Conservation (phyloP, 495 filamentous ascomycete genomes). For the Aspergillus indologenus region DNA sequence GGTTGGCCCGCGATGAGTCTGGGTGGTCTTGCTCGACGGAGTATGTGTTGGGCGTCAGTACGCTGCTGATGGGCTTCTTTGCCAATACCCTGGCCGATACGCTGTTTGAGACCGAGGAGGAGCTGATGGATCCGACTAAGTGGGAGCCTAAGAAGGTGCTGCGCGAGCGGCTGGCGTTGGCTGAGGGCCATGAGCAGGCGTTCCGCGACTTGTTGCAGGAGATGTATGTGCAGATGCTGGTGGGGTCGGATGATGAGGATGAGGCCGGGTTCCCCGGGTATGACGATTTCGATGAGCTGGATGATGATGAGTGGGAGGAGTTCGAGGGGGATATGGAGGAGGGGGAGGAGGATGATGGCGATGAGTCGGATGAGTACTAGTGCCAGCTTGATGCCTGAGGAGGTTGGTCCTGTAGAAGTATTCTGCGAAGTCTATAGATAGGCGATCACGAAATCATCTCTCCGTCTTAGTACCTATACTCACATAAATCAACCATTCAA, state of each 20-base stretch:
- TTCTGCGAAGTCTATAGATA: too few species aligned
- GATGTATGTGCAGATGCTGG: conserved; percentile 13
- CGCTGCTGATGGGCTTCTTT: conserved; percentile 10
- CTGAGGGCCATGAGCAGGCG: conserved; percentile 12
- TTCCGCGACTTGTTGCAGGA: conserved; percentile 5
- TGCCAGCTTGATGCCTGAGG: too few species aligned
- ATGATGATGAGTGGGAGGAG: background rate
- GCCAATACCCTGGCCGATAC: conserved; percentile 6
- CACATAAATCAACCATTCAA: too few species aligned
- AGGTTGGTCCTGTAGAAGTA: too few species aligned
- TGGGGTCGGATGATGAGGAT: conserved; percentile 3
- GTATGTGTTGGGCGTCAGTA: conserved; percentile 13
- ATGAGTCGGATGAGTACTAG: background rate
- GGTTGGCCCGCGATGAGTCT: conserved; percentile 12
- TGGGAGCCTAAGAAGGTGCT: conserved; percentile 12
- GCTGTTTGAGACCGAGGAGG: conserved; percentile 15
- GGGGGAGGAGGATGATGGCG: background rate
- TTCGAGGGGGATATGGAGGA: background rate
- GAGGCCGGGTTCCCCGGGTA: conserved; percentile 5
- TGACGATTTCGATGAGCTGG: conserved; percentile 4
- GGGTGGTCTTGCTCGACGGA: conserved; percentile 12
- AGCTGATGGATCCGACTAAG: background rate
- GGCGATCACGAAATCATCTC: too few species aligned
- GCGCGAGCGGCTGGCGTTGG: background rate
- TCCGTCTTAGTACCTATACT: too few species aligned